Evolutionary conservation across 1,284 basidiomycete species (phyloP), one percentile per base, ranked within the genome.

Genomic region (Porogramme epimiltina): DNA sequence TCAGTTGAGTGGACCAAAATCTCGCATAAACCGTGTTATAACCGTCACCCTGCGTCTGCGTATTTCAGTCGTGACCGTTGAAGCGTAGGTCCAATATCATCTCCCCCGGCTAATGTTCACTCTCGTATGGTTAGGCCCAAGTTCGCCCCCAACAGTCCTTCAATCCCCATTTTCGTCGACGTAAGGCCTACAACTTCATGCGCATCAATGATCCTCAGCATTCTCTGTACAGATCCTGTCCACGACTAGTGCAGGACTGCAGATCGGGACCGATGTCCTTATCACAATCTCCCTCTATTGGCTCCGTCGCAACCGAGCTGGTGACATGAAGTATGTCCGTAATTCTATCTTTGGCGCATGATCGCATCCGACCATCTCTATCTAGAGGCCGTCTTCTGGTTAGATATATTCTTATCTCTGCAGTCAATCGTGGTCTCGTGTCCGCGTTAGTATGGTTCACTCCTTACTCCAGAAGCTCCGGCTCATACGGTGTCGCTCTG

Each of bases 391-490:
- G 51, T 3, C 18, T 19, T 19, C 20, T 47, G 11, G 3, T 54
- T 2, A 48, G 51, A 15, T 22, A 50, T 15, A 40, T 44, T 3
- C 24, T 48, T n/a, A 24, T 56, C 16, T 48, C 47, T 18, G 28
- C 48, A 9, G 33, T 59, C 36, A 59, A 56, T 37, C 47, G 58
- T 9, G 55, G 55, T 6, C 47, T 56, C 2, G 25, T 59, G 9
- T 56, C 58, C 1, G 39, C 42, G 58, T 59, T 20, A 3, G 52
- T 49, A 10, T 19, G 11, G 10, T 10, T 34, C 8, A 10, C 16
- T 31, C 6, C 19, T n/a, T 23, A 1, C 20, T 13, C 13, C 13
- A 6, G 28, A 31, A 31, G 28, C 13, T 6, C 28, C 28, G n/a
- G 28, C n/a, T 37, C 5, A 37, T 37, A 6, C 34, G 34, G 34